Evolutionary conservation across 2,329 filamentous ascomycete genomes (phyloP), one percentile per base, ranked within the genome.

Genomic region (Cercospora sp.): DNA sequence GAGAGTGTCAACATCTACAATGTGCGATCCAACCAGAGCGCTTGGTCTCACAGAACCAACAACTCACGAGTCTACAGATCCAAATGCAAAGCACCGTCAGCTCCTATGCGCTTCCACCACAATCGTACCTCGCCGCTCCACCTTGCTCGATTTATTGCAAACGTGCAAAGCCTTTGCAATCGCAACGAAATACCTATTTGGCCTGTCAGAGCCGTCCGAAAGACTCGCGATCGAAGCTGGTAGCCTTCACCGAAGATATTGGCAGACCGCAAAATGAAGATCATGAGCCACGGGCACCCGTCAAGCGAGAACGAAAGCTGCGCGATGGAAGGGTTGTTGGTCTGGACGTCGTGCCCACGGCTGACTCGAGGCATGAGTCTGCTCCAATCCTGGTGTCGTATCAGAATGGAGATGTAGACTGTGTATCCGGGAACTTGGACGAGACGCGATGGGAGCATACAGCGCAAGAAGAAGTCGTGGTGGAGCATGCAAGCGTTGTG

Each of bases 1-100:
- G 86, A 89, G 75, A 84, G 85, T 31, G 79, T 90, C 60, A 88
- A 85, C 70, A 84, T 90, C 40, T 89, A 89, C 79, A 87, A 88
- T 78, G 87, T 89, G 18, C 28, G 55, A 58, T 58, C 9, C 9
- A 3, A n/a, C 31, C 26, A 36, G 13, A 31, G 20, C 8, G n/a
- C 55, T 18, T 18, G 7, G 28, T 16, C 28, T 31, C 8, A 53
- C 26, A 23, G 20, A 31, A 45, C 3, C 26, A 8, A 4, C 20
- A 28, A 26, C 59, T 77, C 60, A 76, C 72, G 30, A 16, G 18
- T 16, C 8, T 31, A 10, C 67, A 89, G 88, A 79, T 89, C 23
- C 86, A 88, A 82, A 87, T 85, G 62, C 86, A 88, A 8, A 86
- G 84, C 72, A 81, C 88, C 8, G 81, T 87, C 18, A 85, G 86